Evolutionary conservation across 2,329 filamentous ascomycete species (phyloP), one percentile per base, ranked within the genome.

Genomic region (Phialophora expanda): DNA sequence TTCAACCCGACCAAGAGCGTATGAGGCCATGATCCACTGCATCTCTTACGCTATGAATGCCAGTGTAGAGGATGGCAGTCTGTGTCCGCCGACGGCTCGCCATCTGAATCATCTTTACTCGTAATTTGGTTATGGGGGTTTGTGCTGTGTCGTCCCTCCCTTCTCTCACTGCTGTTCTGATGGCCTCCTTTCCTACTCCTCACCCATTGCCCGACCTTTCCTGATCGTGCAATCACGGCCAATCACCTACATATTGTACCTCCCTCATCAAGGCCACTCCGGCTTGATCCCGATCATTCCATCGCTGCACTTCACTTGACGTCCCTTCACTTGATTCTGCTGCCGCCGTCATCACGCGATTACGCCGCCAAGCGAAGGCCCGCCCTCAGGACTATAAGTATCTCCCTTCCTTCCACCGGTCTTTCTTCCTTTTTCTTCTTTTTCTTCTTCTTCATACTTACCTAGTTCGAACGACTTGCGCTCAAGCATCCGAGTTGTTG

Each of bases 371-470:
- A 54, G 32, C 44, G 26, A 58, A 65, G 57, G 48, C 54, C 26
- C 8, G 17, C 20, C 28, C 24, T 30, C 20, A 5, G 6, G 56
- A 17, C n/a, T 65, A 65, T 59, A 67, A 65, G 51, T 58, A 56
- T 26, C 54, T 56, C 22, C 53, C 46, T 30, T 50, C 12, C 30
- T 17, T 14, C 26, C 44, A 22, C 26, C 17, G 22, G 4, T 59
- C 56, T 30, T 41, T 30, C 41, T 7, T 22, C 26, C 44, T 46
- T 28, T 28, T 51, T 24, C 48, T 32, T 30, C 30, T 22, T 38
- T 46, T 48, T 51, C 30, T 57, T 59, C 38, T 22, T 59, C 62
- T 65, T 65, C 66, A 67, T 67, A 67, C 62, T 67, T 65, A 67
- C 66, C 66, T 67, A 57, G 57, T 48, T 32, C 44, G 55, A 61